Conservation (phyloP, 2,329 filamentous ascomycete genomes). For the Fusarium irregulare region DNA sequence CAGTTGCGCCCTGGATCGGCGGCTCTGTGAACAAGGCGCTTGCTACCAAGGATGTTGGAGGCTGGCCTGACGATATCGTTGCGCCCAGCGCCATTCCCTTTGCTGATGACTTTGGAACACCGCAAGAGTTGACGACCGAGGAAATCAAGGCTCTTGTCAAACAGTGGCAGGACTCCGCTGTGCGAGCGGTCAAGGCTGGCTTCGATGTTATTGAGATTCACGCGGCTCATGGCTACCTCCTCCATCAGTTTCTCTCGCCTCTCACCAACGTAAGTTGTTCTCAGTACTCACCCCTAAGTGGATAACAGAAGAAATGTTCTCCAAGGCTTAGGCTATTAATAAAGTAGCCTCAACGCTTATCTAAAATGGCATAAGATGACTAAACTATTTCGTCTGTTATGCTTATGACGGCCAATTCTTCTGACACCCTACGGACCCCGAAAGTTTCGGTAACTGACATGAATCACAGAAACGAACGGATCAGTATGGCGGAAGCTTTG, state of each 20-base stretch:
- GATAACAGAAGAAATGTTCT: too few species aligned
- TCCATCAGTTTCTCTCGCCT: slow-evolving; percentile 73
- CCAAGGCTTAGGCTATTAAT: too few species aligned
- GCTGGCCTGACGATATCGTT: slow-evolving; percentile 68
- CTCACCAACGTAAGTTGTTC: slow-evolving; percentile 61
- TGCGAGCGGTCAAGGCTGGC: slow-evolving; percentile 73
- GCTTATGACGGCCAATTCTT: too few species aligned
- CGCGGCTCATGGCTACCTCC: slow-evolving; percentile 73
- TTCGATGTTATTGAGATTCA: slow-evolving; percentile 81
- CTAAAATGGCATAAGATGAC: too few species aligned
- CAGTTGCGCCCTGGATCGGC: slow-evolving; percentile 71
- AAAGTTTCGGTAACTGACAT: slow-evolving; percentile 12
- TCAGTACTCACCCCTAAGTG: neutral
- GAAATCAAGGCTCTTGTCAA: slow-evolving; percentile 75
- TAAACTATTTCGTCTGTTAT: too few species aligned
- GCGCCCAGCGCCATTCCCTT: slow-evolving; percentile 67
- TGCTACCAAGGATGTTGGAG: slow-evolving; percentile 63
- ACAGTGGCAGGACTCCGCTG: slow-evolving; percentile 68
- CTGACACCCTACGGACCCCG: too few species aligned
- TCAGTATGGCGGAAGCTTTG: slow-evolving; percentile 72
- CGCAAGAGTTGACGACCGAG: slow-evolving; percentile 73
- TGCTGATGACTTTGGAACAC: slow-evolving; percentile 68
- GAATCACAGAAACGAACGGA: slow-evolving; percentile 66
- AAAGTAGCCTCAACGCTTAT: too few species aligned
- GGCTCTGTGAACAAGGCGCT: slow-evolving; percentile 59